Conservation (phyloP, 495 filamentous ascomycete species). For the Tuber calosporum region DNA sequence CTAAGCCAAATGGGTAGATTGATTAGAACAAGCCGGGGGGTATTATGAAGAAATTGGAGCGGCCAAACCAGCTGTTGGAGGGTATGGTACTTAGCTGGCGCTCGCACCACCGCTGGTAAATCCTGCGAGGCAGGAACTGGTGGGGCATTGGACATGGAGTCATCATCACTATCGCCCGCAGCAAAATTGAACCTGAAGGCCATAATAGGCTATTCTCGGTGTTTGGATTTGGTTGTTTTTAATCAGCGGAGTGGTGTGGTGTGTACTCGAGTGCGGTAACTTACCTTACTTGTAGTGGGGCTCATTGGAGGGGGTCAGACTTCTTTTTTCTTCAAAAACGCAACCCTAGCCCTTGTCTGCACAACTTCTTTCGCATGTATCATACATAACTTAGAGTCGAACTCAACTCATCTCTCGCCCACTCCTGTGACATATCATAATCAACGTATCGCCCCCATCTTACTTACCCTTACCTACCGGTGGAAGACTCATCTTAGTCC, state of each 20-base stretch:
- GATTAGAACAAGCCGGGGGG: background rate
- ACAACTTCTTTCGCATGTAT: background rate
- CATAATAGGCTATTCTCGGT: constrained; percentile 9
- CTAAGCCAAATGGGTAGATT: background rate
- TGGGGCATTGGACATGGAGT: background rate
- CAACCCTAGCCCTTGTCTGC: background rate
- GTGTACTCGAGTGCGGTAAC: background rate
- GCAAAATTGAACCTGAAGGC: constrained; percentile 36
- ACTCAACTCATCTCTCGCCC: background rate
- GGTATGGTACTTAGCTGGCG: constrained; percentile 17
- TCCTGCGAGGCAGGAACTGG: background rate
- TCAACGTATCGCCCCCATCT: background rate
- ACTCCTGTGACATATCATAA: background rate
- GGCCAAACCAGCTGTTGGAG: constrained; percentile 24
- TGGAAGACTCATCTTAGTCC: background rate
- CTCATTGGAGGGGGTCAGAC: constrained; percentile 3
- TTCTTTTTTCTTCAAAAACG: background rate
- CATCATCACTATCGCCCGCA: constrained; percentile 13
- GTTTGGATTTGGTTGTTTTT: background rate
- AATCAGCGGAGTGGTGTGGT: background rate
- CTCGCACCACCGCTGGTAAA: constrained; percentile 1
- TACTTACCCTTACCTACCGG: constrained; percentile 5
- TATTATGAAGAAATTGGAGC: background rate
- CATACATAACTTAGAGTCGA: background rate
- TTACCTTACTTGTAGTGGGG: background rate